Conservation (phyloP, 2,329 filamentous ascomycete genomes). For the Botrytis medusae region DNA sequence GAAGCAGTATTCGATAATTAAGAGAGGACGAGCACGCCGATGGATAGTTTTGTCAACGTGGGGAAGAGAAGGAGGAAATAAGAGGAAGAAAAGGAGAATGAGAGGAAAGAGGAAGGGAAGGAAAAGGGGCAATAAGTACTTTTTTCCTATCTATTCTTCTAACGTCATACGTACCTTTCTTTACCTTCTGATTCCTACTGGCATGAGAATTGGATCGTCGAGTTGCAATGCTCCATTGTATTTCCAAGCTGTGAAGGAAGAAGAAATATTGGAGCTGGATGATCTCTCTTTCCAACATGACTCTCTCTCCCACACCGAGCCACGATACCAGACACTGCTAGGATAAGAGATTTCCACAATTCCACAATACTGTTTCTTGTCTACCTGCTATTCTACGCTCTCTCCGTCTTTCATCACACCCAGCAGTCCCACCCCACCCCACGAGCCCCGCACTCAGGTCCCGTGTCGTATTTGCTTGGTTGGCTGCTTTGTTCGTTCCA, state of each 20-base stretch:
- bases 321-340: background rate
- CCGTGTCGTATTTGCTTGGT: background rate
- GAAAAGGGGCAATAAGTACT: conserved; percentile 6
- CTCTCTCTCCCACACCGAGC: background rate
- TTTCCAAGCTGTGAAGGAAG: background rate
- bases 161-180: conserved; percentile 3
- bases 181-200: background rate
- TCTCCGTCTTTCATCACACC: conserved; percentile 3
- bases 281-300: conserved; percentile 6
- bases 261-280: conserved; percentile 2
- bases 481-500: background rate
- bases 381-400: too few species aligned
- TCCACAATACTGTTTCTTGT: too few species aligned
- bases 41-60: background rate
- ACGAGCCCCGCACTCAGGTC: conserved; percentile 21
- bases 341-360: too few species aligned
- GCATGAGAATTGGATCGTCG: background rate
- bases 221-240: conserved; percentile 1
- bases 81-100: background rate
- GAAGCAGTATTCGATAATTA: conserved; percentile 21
- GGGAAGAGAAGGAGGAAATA: background rate
- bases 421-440: background rate
- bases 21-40: background rate
- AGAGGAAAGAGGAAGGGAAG: background rate
- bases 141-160: conserved; percentile 4